Conservation (phyloP, 192 early-diverging fungal species). For the Chytriomyces hyalinus region DNA sequence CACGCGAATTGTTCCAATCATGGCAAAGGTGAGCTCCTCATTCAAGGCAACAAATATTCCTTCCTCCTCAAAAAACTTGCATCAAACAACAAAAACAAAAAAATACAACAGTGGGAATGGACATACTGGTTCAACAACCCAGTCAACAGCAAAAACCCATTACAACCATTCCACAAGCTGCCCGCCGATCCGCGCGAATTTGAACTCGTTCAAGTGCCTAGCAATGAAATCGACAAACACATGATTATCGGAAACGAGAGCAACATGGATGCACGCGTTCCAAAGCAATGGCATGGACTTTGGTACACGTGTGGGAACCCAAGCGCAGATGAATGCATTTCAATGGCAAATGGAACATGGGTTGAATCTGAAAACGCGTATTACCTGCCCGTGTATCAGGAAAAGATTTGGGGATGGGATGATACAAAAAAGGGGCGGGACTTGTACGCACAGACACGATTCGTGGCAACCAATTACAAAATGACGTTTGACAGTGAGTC, state of each 20-base stretch:
- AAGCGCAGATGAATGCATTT: neutral
- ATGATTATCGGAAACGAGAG: conserved; percentile 5
- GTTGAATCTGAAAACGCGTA: neutral
- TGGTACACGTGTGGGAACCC: conserved; percentile 23
- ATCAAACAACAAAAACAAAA: no score
- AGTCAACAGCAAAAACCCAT: conserved; percentile 63
- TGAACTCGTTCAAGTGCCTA: neutral
- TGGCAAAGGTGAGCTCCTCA: neutral
- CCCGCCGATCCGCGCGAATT: conserved; percentile 14
- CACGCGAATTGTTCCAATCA: neutral
- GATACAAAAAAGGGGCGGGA: neutral
- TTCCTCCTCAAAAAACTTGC: neutral
- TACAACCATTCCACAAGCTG: conserved; percentile 46
- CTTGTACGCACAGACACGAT: neutral
- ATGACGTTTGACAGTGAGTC: neutral
- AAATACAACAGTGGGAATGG: no score
- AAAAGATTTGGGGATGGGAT: conserved; percentile 5
- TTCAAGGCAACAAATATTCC: neutral
- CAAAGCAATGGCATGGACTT: neutral
- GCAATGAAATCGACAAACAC: neutral
- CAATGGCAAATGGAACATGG: conserved; percentile 8
- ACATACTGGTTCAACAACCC: conserved; percentile 62
- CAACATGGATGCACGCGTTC: conserved; percentile 1
- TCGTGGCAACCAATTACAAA: neutral
- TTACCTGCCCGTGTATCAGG: neutral